phyloP scores from a whole-genome alignment of 2,329 filamentous ascomycete genomes.

The Aspergillus pseudonomiae region DNA sequence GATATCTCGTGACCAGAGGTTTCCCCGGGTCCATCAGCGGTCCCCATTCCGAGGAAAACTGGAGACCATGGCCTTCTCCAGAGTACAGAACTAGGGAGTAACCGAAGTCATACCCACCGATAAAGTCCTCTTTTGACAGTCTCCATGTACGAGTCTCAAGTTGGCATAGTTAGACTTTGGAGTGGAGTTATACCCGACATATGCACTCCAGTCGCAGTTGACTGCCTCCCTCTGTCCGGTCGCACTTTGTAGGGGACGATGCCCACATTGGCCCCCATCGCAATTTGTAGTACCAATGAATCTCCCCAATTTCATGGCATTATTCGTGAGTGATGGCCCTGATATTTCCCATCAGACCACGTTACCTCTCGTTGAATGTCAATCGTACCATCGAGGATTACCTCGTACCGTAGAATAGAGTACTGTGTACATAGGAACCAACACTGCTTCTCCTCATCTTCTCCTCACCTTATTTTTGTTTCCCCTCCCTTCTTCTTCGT shows the following conservation, averaged over 20 bases:
- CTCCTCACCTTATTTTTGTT: background rate
- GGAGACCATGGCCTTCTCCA: background rate
- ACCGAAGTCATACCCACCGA: background rate
- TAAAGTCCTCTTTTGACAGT: background rate
- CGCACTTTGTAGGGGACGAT: background rate
- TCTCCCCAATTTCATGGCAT: background rate
- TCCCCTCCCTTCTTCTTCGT: too few species aligned
- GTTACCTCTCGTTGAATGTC: background rate
- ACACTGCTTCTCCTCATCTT: background rate
- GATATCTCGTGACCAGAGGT: background rate
- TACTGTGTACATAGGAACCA: background rate
- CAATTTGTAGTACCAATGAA: background rate
- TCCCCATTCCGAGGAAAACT: constrained; percentile 1
- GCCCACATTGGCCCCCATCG: background rate
- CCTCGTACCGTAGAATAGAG: background rate
- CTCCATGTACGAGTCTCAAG: background rate
- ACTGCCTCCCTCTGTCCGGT: background rate
- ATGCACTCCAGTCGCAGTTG: background rate
- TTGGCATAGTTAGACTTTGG: background rate
- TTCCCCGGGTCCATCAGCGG: background rate
- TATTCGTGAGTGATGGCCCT: background rate
- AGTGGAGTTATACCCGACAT: background rate
- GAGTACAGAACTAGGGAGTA: background rate
- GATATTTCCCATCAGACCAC: background rate
- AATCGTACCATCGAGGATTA: background rate